Conservation (phyloP, 805 yeast species). For the Kazachstania bromeliacearum region DNA sequence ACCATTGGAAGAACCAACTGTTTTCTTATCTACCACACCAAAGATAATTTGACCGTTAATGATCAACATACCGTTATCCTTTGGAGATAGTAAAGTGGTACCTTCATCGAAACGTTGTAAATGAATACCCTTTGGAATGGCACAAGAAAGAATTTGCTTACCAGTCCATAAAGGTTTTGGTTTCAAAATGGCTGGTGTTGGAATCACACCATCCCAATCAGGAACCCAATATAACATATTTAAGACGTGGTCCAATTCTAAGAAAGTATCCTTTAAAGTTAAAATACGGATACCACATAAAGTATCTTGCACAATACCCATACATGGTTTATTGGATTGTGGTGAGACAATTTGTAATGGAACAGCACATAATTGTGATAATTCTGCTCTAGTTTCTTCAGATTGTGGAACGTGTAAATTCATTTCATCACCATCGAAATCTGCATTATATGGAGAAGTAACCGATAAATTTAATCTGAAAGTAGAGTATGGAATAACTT, state of each 20-base stretch:
- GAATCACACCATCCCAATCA: slow-evolving; percentile 96
- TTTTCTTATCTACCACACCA: slow-evolving; percentile 96
- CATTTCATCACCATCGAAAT: slow-evolving; percentile 99
- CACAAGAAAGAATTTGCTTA: slow-evolving; percentile 84
- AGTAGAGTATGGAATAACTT: slow-evolving; percentile 97
- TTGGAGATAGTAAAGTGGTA: slow-evolving; percentile 71
- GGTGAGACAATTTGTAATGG: slow-evolving; percentile 97
- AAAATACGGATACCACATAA: slow-evolving; percentile 93
- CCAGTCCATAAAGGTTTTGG: slow-evolving; percentile 98
- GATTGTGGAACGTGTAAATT: slow-evolving; percentile 98
- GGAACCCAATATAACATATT: slow-evolving; percentile 97
- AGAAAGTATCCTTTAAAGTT: slow-evolving; percentile 81
- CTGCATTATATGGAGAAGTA: slow-evolving; percentile 99
- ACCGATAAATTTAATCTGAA: slow-evolving; percentile 94
- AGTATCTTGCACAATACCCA: slow-evolving; percentile 99
- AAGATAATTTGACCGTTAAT: slow-evolving; percentile 93
- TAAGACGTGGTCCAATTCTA: slow-evolving; percentile 91
- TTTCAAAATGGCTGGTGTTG: slow-evolving; percentile 86
- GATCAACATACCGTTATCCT: slow-evolving; percentile 91
- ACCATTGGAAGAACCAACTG: slow-evolving; percentile 97
- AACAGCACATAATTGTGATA: slow-evolving; percentile 90
- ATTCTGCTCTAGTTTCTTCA: slow-evolving; percentile 94
- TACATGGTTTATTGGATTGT: slow-evolving; percentile 96
- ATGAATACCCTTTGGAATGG: slow-evolving; percentile 93
- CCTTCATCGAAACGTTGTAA: slow-evolving; percentile 89